Conservation (phyloP, 2,329 filamentous ascomycete species). For the Escovopsis weberi region DNA sequence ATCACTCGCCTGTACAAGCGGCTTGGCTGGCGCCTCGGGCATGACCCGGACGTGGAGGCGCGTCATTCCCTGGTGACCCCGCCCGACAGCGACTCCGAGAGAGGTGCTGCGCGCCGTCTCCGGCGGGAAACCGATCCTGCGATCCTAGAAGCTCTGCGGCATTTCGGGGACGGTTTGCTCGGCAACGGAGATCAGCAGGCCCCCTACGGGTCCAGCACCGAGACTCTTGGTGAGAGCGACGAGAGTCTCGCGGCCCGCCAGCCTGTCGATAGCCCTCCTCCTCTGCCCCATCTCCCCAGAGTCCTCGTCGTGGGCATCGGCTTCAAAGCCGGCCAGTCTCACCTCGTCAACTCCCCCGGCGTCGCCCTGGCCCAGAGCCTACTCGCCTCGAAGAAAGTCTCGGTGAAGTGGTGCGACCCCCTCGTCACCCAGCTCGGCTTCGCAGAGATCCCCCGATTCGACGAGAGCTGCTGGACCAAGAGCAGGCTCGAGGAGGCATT, state of each 20-base stretch:
- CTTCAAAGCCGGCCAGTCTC: slow-evolving; percentile 35
- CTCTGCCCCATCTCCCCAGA: slow-evolving; percentile 9
- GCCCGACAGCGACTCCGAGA: too few relatives aligned
- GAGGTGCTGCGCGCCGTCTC: too few relatives aligned
- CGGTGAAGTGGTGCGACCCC: slow-evolving; percentile 31
- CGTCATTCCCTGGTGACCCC: too few relatives aligned
- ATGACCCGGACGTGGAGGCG: too few relatives aligned
- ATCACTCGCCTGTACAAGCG: slow-evolving; percentile 16
- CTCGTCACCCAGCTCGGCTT: slow-evolving; percentile 27
- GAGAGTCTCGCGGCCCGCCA: background rate
- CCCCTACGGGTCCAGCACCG: too few relatives aligned
- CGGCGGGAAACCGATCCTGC: too few relatives aligned
- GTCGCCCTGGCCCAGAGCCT: slow-evolving; percentile 26
- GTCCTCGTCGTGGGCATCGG: slow-evolving; percentile 33
- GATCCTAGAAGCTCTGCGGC: too few relatives aligned
- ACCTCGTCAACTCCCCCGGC: slow-evolving; percentile 32
- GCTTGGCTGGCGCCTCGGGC: background rate
- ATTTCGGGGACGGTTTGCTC: too few relatives aligned
- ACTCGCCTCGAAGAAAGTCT: slow-evolving; percentile 19
- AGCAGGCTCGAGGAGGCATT: slow-evolving; percentile 22
- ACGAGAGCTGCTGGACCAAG: slow-evolving; percentile 24
- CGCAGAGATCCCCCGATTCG: slow-evolving; percentile 23
- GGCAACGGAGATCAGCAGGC: too few relatives aligned
- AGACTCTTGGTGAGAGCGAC: too few relatives aligned
- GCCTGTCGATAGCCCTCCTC: background rate